Conservation (phyloP, 2,329 filamentous ascomycete genomes). For the Aspergillus eucalypticola region DNA sequence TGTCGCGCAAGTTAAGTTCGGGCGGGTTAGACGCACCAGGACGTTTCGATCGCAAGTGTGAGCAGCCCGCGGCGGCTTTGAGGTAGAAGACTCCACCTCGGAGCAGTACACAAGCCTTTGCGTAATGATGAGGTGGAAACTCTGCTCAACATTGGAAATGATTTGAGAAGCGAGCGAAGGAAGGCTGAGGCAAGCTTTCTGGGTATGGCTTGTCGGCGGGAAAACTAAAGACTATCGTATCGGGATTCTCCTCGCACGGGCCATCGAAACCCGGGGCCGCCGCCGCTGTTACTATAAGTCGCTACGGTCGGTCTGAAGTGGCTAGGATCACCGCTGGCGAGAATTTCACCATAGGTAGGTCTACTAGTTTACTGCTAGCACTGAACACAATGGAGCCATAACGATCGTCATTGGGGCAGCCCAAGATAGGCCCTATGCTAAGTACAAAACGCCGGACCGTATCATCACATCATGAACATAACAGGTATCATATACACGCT, state of each 20-base stretch:
- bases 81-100: slow-evolving; percentile 5
- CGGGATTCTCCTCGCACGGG: slow-evolving; percentile 28
- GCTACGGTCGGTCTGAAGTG: not conserved
- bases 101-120: slow-evolving; percentile 16
- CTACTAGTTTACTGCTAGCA: not conserved
- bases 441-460: slow-evolving; percentile 14
- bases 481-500: slow-evolving; percentile 22
- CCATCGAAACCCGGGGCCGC: slow-evolving; percentile 27
- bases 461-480: slow-evolving; percentile 29
- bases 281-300: slow-evolving; percentile 21
- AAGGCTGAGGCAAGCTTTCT: not conserved
- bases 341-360: not conserved
- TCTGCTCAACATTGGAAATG: slow-evolving; percentile 28
- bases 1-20: not conserved
- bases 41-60: slow-evolving; percentile 51
- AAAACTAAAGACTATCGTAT: slow-evolving; percentile 1
- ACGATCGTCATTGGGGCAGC: slow-evolving; percentile 16
- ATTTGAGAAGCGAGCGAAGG: not conserved
- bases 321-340: too few relatives aligned
- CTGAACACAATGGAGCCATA: slow-evolving; percentile 3
- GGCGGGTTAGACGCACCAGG: slow-evolving; percentile 36
- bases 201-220: not conserved
- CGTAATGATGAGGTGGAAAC: slow-evolving; percentile 11
- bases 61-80: slow-evolving; percentile 36
- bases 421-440: slow-evolving; percentile 9